Conservation (phyloP, 2,329 filamentous ascomycete genomes). For the Venturiaceae sp. region DNA sequence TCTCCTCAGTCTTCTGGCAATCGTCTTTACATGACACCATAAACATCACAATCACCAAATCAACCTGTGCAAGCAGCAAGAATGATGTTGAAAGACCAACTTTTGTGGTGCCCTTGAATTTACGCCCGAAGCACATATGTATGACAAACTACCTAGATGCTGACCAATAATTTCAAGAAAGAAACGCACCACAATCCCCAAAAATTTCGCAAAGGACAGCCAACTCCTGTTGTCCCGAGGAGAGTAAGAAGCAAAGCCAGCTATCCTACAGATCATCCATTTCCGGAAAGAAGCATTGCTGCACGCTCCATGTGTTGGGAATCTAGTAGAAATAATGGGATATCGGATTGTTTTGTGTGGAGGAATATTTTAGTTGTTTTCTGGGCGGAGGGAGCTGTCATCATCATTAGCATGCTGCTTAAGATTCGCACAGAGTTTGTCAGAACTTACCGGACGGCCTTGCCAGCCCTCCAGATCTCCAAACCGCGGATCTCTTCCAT, state of each 20-base stretch:
- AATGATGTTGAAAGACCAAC: background rate
- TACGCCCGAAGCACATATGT: background rate
- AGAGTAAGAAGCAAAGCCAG: background rate
- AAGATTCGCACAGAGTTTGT: background rate
- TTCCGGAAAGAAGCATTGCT: background rate
- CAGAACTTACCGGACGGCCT: conserved; percentile 62
- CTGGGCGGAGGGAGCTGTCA: conserved; percentile 3
- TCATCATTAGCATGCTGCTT: background rate
- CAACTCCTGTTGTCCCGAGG: background rate
- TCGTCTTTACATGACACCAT: too few relatives aligned
- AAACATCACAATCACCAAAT: background rate
- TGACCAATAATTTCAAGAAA: background rate
- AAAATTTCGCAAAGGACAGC: background rate
- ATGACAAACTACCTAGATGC: background rate
- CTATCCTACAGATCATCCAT: conserved; percentile 1
- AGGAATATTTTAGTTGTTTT: conserved; percentile 4
- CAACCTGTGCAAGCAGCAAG: background rate
- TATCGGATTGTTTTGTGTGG: background rate
- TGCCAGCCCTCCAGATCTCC: conserved; percentile 98
- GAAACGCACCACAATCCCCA: background rate
- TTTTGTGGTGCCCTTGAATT: background rate
- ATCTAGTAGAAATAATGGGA: background rate
- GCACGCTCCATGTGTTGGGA: background rate
- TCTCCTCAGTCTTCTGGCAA: too few relatives aligned
- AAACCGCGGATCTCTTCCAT: conserved; percentile 96